Evolutionary conservation across 2,329 filamentous ascomycete species (phyloP).

Genomic region (Cladosporium halotolerans): DNA sequence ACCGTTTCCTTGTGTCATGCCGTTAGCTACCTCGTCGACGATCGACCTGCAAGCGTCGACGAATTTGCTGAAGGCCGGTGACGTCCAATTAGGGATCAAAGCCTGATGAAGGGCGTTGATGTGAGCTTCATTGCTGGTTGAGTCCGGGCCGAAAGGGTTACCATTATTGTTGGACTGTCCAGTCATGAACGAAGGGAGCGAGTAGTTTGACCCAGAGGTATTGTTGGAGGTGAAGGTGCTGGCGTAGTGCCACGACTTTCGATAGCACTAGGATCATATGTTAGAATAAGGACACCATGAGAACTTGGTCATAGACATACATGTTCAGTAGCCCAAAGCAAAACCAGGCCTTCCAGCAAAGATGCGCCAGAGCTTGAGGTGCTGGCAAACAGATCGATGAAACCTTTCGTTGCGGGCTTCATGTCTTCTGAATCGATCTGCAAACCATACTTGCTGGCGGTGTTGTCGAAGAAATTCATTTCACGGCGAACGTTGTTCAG

Average conservation of each 20-base stretch:
- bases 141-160: constrained; percentile 11
- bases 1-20: constrained; percentile 41
- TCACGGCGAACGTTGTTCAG: constrained; percentile 62
- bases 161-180: neutral
- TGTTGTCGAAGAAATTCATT: constrained; percentile 61
- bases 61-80: constrained; percentile 44
- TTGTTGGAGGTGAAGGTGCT: constrained; percentile 34
- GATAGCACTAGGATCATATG: constrained; percentile 35
- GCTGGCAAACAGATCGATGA: constrained; percentile 56
- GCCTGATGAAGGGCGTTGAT: constrained; percentile 45
- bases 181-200: constrained; percentile 28
- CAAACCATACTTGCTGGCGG: constrained; percentile 55
- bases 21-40: constrained; percentile 46
- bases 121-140: constrained; percentile 36
- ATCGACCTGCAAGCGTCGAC: constrained; percentile 44
- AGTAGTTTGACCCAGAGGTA: constrained; percentile 23
- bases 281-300: neutral
- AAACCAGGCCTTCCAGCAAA: constrained; percentile 61
- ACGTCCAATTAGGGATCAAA: constrained; percentile 47
- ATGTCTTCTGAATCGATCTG: constrained; percentile 41
- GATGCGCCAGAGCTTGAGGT: constrained; percentile 45
- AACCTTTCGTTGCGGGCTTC: constrained; percentile 46
- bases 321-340: constrained; percentile 73
- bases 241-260: constrained; percentile 44
- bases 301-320: constrained; percentile 28